Base-by-base conservation (phyloP, 345 rosid genomes). In the Gossypium anomalum region DNA sequence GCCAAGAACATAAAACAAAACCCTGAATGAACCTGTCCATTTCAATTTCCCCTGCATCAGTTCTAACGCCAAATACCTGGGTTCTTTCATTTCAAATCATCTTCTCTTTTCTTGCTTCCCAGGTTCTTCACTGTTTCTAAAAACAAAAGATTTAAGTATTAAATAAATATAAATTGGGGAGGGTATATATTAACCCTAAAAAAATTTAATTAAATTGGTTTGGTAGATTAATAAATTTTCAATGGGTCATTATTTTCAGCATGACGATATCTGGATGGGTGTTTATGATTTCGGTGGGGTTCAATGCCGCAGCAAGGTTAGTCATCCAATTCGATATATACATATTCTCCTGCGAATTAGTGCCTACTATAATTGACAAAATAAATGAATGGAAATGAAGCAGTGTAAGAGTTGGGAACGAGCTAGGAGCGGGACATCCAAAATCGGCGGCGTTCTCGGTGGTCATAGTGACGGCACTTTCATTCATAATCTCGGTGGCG, bases 341-440 rank as follows among this genome's bases (percentile, higher is more conserved):
- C 38, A 34, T 34, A 1, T 14, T 48, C 64, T 47, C 14, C 51
- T 4, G 6, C 38, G 38, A 34, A 34, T 34, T 34, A 34, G 38
- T 34, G 38, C 38, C 38, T 47, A 47, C 23, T 17, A 6, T 10
- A 22, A 57, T 57, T 57, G 25, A 19, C 22, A 22, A 23, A 58
- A 58, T 3, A 43, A 34, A 29, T 20, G 15, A 3, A n/a, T n/a
- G 29, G 2, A 7, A 62, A 62, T 34, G 23, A 45, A 62, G 60
- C 83, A 90, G 97, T 70, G 97, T 90, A 65, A 84, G 97, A 76
- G 96, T 89, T 29, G 87, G 91, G 80, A 92, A 92, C 48, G 97
- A 90, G 77, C 89, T 89, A 15, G 97, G 97, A 86, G 92, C 89
- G 2, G 87, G 87, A 23, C 89, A 90, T 60, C 93, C 96, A 0